Evolutionary conservation across 768 basidiomycete species (phyloP).

Genomic region (Astraeus odoratus): DNA sequence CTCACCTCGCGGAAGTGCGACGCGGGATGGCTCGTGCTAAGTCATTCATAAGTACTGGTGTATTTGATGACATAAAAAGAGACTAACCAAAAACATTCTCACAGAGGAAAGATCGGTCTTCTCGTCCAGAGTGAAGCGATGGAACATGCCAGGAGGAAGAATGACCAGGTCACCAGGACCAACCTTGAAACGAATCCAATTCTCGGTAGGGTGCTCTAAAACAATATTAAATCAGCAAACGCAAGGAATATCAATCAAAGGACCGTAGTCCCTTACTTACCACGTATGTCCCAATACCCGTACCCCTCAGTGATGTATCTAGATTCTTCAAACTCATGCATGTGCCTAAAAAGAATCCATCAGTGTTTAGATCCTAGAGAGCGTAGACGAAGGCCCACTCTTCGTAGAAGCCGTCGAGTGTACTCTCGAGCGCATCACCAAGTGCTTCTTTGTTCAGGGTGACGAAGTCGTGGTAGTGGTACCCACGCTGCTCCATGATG

Average conservation of each 20-base stretch:
- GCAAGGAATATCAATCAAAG: not conserved
- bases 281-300: constrained; percentile 88
- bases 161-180: constrained; percentile 79
- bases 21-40: too few relatives aligned
- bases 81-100: constrained; percentile 73
- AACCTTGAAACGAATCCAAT: constrained; percentile 79
- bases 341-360: constrained; percentile 47
- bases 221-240: not conserved
- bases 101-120: constrained; percentile 67
- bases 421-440: constrained; percentile 77
- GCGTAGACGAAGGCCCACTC: constrained; percentile 71
- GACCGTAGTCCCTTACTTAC: constrained; percentile 37
- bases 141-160: constrained; percentile 88
- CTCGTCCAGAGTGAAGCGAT: constrained; percentile 84
- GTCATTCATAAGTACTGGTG: too few relatives aligned
- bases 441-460: constrained; percentile 72
- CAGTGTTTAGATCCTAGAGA: too few relatives aligned
- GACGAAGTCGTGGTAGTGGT: constrained; percentile 81
- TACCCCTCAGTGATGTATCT: constrained; percentile 79
- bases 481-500: constrained; percentile 61
- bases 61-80: not conserved
- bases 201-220: constrained; percentile 55
- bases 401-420: constrained; percentile 76
- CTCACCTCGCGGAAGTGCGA: too few relatives aligned
- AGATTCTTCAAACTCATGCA: constrained; percentile 97